Evolutionary conservation across 129 eudicot species (phyloP), one percentile per base, ranked within the genome.

Genomic region (Artemisia argyi): DNA sequence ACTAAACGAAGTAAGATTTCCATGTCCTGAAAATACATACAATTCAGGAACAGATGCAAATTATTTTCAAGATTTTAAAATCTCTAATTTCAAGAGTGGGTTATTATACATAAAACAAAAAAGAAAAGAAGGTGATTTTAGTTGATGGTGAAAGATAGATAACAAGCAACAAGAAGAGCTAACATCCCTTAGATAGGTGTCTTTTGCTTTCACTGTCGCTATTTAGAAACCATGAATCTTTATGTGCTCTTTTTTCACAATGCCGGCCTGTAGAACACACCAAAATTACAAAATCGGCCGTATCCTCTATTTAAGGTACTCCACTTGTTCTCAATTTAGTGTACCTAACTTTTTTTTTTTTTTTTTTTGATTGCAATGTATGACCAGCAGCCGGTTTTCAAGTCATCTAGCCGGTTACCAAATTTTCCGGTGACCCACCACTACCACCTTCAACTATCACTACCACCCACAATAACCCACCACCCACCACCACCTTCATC

Each of bases 211-310:
- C 68, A 53, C 73, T n/a, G 65, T 50, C 70, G 71, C 82, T 66
- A 65, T 54, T 73, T 78, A 89, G 78, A 89, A 89, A 84, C 96
- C 96, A 86, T 89, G 96, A 72, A 89, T 85, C 85, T 89, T 89
- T 74, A 89, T 89, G 80, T 86, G 79, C 42, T 89, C 96, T 82
- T 89, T 89, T 85, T 86, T 89, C 89, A 89, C 92, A 82, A 89
- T 84, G 76, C 89, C 88, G 14, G 91, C 92, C 96, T 89, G 74
- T 4, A 39, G 7, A 44, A 78, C 16, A 22, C 59, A 28, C 54
- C 51, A 28, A 10, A 12, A 56, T 13, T 30, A 53, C 9, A 9
- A 8, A 39, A 19, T 32, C 3, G 11, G 42, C 26, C 6, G 7
- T 10, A 30, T 6, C 22, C 22, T 32, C 39, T 4, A 32, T 32